Conservation (phyloP, 1,284 basidiomycete species). For the Vanrija sp. region DNA sequence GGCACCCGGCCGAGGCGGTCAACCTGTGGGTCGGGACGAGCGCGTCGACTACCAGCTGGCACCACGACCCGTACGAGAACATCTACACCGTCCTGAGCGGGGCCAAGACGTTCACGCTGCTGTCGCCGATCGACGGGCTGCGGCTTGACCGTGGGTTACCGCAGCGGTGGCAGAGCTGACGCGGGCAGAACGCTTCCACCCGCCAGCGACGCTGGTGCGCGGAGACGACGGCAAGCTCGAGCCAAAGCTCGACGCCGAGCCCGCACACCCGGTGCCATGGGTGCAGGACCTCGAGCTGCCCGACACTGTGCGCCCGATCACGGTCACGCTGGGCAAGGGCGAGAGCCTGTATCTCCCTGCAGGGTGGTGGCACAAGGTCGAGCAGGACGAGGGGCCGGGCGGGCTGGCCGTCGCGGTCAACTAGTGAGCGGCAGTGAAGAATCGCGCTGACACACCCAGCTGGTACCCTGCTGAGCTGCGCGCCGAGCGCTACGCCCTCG, state of each 20-base stretch:
- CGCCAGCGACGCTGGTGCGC: conserved; percentile 32
- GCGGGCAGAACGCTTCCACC: conserved; percentile 33
- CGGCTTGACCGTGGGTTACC: conserved; percentile 63
- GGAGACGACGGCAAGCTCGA: conserved; percentile 6
- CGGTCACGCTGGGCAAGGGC: conserved; percentile 63
- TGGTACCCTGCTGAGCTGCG: conserved; percentile 38
- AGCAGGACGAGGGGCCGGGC: conserved; percentile 52
- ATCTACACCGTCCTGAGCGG: conserved; percentile 82
- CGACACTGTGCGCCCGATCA: conserved; percentile 61
- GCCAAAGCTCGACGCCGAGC: conserved; percentile 36
- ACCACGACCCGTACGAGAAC: conserved; percentile 79
- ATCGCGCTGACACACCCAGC: conserved; percentile 14
- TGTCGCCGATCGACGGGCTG: conserved; percentile 83
- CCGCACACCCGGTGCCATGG: conserved; percentile 60
- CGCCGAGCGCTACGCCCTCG: conserved; percentile 31
- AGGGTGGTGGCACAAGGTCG: conserved; percentile 91
- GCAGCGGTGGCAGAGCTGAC: conserved; percentile 37
- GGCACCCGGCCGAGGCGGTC: conserved; percentile 71
- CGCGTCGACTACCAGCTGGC: conserved; percentile 73
- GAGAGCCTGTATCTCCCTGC: conserved; percentile 83
- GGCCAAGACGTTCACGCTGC: conserved; percentile 73
- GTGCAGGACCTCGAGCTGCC: conserved; percentile 58
- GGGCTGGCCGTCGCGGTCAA: conserved; percentile 66
- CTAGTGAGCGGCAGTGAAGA: conserved; percentile 61
- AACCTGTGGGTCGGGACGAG: conserved; percentile 85